Evolutionary conservation across 176 grass and related monocot species (phyloP), one percentile per base, ranked within the genome.

Genomic region (Paspalum notatum): DNA sequence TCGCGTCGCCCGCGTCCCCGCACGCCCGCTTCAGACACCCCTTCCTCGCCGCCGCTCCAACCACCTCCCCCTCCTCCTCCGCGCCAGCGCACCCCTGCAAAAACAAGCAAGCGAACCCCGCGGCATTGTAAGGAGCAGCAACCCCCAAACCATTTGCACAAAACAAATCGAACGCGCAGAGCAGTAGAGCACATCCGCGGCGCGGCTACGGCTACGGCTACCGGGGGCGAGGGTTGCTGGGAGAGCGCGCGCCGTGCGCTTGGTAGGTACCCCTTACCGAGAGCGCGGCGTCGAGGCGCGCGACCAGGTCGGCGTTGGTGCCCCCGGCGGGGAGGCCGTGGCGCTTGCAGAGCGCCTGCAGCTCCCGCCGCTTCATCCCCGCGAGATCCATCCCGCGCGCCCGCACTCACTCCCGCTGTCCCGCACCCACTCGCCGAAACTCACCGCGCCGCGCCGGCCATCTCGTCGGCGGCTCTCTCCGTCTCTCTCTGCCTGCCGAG

Each of bases 311-410:
- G 9, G 44, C 69, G 78, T 87, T 92, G 66, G 91, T 38, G 45
- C 84, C 80, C 32, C 77, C 78, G 66, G 46, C 87, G 22, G 66
- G 24, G 76, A 92, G 87, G 9, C 87, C 84, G 68, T 84, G 87
- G 43, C 63, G 63, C 87, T 89, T 92, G 84, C 91, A 87, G 64
- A 89, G 87, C 63, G 80, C 84, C 78, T 92, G 90, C 37, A 92
- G 71, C 12, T 89, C 80, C 56, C 75, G 83, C 52, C 85, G 77
- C 72, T 84, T 82, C 90, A 85, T 82, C 51, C 12, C 49, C 49
- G 57, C 71, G 68, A 82, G 58, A 41, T 88, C 90, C 82, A 85
- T 68, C 48, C 26, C 49, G 17, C 72, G 41, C 40, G 25, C 9
- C 10, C 62, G 18, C 32, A 26, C 17, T 10, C 60, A 9, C 17